Evolutionary conservation across 306 rosid species (phyloP).

Genomic region (Vicia villosa): DNA sequence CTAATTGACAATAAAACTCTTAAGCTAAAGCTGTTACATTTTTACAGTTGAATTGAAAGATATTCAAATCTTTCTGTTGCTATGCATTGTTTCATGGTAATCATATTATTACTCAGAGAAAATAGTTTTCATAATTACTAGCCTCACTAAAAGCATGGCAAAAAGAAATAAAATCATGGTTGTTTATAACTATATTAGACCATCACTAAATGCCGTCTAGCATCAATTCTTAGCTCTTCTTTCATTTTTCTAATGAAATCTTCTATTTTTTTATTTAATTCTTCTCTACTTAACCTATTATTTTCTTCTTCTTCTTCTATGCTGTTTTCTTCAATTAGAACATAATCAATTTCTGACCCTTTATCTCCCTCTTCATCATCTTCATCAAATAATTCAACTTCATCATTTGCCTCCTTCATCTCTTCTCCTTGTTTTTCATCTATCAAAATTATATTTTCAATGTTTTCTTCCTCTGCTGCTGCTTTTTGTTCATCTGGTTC

Average conservation of each 20-base stretch:
- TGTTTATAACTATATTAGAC: slow-evolving; percentile 33
- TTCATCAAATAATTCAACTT: slow-evolving; percentile 25
- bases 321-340: slow-evolving; percentile 36
- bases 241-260: slow-evolving; percentile 85
- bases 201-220: slow-evolving; percentile 56
- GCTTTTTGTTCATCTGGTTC: slow-evolving; percentile 6
- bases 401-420: slow-evolving; percentile 34
- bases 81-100: neutral
- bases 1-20: no score
- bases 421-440: slow-evolving; percentile 33
- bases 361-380: slow-evolving; percentile 32
- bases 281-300: slow-evolving; percentile 50
- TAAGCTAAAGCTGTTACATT: no score
- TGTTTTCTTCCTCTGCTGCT: slow-evolving; percentile 39
- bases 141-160: neutral
- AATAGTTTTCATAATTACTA: neutral
- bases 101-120: neutral
- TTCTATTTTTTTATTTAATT: slow-evolving; percentile 72
- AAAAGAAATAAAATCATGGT: neutral
- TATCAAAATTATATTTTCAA: slow-evolving; percentile 32
- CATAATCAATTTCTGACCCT: slow-evolving; percentile 22
- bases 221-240: slow-evolving; percentile 71
- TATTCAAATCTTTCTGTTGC: neutral
- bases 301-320: slow-evolving; percentile 26
- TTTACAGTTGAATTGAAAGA: no score